Evolutionary conservation across 768 basidiomycete genomes (phyloP).

Genomic region (Pulveroboletus ravenelii): DNA sequence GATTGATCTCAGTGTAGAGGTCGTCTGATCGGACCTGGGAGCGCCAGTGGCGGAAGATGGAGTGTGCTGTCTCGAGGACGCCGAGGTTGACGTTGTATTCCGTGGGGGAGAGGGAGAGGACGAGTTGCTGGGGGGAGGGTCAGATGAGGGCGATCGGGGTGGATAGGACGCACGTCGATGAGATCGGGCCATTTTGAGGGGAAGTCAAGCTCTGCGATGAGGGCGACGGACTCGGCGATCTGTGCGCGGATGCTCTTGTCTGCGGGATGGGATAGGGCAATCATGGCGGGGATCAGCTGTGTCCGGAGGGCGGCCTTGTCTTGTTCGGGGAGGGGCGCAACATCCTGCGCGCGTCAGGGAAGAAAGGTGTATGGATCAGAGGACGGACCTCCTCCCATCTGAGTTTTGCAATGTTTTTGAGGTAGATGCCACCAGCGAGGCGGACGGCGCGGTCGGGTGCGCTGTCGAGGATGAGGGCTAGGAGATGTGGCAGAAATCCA

Average conservation of each 20-base stretch:
- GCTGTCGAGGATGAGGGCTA: conserved; percentile 67
- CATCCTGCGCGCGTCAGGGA: conserved; percentile 47
- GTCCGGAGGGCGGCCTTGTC: conserved; percentile 73
- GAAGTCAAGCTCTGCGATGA: conserved; percentile 91
- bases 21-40: conserved; percentile 82
- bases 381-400: conserved; percentile 81
- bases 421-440: conserved; percentile 82
- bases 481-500: conserved; percentile 76
- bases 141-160: conserved; percentile 6
- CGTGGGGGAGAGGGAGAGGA: conserved; percentile 69
- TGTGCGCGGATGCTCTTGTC: conserved; percentile 77
- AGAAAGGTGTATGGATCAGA: background rate
- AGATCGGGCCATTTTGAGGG: conserved; percentile 84
- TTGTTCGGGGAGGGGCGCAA: conserved; percentile 58
- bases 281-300: conserved; percentile 89
- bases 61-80: conserved; percentile 91
- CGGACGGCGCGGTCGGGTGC: conserved; percentile 64
- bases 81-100: conserved; percentile 86
- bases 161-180: conserved; percentile 66
- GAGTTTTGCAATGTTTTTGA: conserved; percentile 86
- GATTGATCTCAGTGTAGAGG: conserved; percentile 88
- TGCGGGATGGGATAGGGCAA: conserved; percentile 66
- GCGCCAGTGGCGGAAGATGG: conserved; percentile 93
- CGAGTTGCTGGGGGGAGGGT: conserved; percentile 69
- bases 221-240: conserved; percentile 87